These are phyloP conservation scores for Wilcoxina mikolae DNA, from an alignment of 495 filamentous ascomycete species.

Conservation along the genomic window DNA sequence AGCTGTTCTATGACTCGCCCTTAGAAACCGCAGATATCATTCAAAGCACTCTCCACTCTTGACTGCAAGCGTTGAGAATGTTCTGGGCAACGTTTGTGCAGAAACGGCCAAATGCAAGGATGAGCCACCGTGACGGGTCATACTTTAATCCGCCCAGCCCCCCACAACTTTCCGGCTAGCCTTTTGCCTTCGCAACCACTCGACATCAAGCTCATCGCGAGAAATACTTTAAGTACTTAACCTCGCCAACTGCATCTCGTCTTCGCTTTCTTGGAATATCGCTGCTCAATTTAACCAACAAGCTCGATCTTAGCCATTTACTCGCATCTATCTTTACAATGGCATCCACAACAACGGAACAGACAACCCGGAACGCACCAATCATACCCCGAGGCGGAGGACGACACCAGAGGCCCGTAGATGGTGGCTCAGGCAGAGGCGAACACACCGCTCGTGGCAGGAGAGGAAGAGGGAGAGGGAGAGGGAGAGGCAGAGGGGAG, in stretches of 20 bases:
- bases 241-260: not conserved
- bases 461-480: not conserved
- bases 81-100: too few species aligned
- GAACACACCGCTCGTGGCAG: not conserved
- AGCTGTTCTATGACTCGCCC: too few species aligned
- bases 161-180: not conserved
- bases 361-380: not conserved
- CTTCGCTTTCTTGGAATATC: not conserved
- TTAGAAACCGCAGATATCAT: too few species aligned
- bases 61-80: too few species aligned
- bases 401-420: too few species aligned
- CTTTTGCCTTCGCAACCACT: not conserved
- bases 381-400: too few species aligned
- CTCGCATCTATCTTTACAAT: not conserved
- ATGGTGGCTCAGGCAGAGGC: too few species aligned
- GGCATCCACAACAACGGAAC: not conserved
- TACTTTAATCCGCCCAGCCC: not conserved
- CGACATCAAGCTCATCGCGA: not conserved
- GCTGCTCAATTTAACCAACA: not conserved
- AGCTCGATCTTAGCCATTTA: not conserved
- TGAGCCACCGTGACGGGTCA: not conserved
- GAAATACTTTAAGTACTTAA: not conserved
- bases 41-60: too few species aligned
- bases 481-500: conserved; percentile 1
- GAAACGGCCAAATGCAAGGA: not conserved